phyloP scores from a whole-genome alignment of 495 filamentous ascomycete genomes.

The Penicillium pancosmium region DNA sequence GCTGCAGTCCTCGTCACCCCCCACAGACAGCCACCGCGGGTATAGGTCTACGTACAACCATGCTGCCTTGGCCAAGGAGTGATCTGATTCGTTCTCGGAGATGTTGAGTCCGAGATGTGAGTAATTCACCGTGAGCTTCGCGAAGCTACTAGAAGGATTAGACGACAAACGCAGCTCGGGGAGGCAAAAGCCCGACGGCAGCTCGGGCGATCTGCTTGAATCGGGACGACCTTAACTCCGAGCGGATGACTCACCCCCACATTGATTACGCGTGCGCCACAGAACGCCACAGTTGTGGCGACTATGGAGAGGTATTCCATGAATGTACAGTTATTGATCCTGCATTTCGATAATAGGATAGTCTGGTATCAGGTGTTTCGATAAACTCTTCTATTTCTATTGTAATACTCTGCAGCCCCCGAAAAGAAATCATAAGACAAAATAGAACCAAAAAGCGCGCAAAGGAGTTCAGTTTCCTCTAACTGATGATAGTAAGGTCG shows the following conservation, averaged over 20 bases:
- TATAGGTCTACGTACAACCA: conserved; percentile 16
- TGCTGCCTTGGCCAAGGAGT: conserved; percentile 15
- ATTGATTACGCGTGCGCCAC: conserved; percentile 4
- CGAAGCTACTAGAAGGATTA: conserved; percentile 15
- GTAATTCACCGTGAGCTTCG: conserved; percentile 8
- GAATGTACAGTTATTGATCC: too few species aligned
- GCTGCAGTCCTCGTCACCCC: conserved; percentile 11
- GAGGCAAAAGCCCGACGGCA: conserved; percentile 13
- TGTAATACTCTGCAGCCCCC: too few species aligned
- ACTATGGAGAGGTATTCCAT: neutral
- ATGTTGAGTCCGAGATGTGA: conserved; percentile 2
- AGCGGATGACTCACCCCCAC: conserved; percentile 11
- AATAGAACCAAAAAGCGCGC: neutral
- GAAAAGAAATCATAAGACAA: neutral
- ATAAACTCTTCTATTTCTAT: too few species aligned
- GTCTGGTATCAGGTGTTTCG: too few species aligned
- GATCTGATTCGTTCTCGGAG: conserved; percentile 4
- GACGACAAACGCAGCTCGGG: conserved; percentile 7
- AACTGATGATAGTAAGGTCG: too few species aligned
- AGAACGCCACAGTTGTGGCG: conserved; percentile 11
- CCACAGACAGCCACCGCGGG: neutral
- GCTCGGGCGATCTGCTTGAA: neutral
- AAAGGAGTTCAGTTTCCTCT: neutral
- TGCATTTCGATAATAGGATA: too few species aligned
- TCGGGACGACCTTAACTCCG: conserved; percentile 9